Conservation (phyloP, 192 early-diverging fungal species). For the Paraglomus brasilianum region DNA sequence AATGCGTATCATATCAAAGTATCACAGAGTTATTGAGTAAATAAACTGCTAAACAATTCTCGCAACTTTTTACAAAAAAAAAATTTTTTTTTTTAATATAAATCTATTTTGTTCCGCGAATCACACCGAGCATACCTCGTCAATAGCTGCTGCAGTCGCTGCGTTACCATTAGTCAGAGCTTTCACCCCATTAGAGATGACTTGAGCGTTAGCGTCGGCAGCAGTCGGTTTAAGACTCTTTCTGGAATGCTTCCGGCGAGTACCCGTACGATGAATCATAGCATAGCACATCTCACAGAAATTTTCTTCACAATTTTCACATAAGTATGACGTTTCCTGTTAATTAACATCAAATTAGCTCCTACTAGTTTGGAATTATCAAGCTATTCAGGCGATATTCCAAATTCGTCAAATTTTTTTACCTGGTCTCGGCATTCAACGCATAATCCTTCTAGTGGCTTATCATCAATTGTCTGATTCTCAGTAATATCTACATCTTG, state of each 20-base stretch:
- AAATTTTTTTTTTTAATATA: too few relatives aligned
- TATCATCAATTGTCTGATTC: slow-evolving; percentile 37
- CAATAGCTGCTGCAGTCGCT: too few relatives aligned
- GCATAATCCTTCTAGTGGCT: slow-evolving; percentile 71
- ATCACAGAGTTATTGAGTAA: too few relatives aligned
- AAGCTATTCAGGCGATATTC: neutral
- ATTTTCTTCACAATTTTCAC: slow-evolving; percentile 80
- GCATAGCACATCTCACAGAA: slow-evolving; percentile 92
- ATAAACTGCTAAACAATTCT: too few relatives aligned
- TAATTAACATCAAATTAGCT: neutral
- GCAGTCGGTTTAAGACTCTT: slow-evolving; percentile 35
- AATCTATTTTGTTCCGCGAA: too few relatives aligned
- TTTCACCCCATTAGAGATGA: too few relatives aligned
- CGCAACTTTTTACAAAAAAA: too few relatives aligned
- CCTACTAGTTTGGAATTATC: neutral
- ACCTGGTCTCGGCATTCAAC: slow-evolving; percentile 85
- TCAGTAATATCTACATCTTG: slow-evolving; percentile 16
- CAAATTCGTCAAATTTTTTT: slow-evolving; percentile 39
- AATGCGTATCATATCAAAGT: too few relatives aligned
- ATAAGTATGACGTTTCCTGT: slow-evolving; percentile 59
- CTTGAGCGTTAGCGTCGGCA: slow-evolving; percentile 16
- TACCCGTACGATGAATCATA: slow-evolving; percentile 83
- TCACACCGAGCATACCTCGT: too few relatives aligned
- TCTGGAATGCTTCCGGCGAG: slow-evolving; percentile 58
- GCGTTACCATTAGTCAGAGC: too few relatives aligned